Evolutionary conservation across 179 eudicot genomes (phyloP).

Genomic region (Beta lomatogona): DNA sequence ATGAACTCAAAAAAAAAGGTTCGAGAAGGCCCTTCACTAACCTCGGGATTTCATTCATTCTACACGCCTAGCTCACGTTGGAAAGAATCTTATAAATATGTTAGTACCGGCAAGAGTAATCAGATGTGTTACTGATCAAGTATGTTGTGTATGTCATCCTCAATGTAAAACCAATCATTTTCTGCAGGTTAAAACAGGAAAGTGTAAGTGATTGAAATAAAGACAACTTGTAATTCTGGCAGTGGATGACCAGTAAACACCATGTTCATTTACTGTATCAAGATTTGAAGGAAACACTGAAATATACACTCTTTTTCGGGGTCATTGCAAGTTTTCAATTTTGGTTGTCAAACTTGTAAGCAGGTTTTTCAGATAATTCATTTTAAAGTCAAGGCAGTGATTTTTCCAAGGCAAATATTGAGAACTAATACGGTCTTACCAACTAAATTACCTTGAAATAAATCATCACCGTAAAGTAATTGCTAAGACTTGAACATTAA

Average conservation of each 20-base stretch:
- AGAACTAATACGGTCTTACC: too few species aligned
- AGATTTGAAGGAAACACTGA: background rate
- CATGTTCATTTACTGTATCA: too few species aligned
- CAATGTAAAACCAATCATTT: slow-evolving; percentile 19
- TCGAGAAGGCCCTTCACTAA: slow-evolving; percentile 22
- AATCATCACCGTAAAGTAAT: too few species aligned
- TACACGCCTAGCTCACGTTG: slow-evolving; percentile 5
- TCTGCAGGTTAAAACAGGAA: slow-evolving; percentile 24
- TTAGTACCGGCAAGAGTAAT: slow-evolving; percentile 17
- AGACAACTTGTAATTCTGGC: background rate
- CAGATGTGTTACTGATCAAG: slow-evolving; percentile 22
- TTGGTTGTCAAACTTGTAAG: background rate
- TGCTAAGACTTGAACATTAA: too few species aligned
- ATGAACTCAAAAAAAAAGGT: slow-evolving; percentile 15
- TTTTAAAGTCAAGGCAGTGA: background rate
- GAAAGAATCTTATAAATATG: slow-evolving; percentile 11
- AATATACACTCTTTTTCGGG: background rate
- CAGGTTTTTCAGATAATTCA: background rate
- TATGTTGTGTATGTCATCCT: slow-evolving; percentile 16
- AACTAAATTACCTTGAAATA: too few species aligned
- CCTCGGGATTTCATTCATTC: slow-evolving; percentile 9
- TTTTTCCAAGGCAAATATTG: too few species aligned
- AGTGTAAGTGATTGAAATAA: background rate
- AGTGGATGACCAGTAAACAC: background rate
- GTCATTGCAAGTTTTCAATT: background rate